Evolutionary conservation across 768 basidiomycete genomes (phyloP), one percentile per base, ranked within the genome.

Genomic region (Boletus edulis): DNA sequence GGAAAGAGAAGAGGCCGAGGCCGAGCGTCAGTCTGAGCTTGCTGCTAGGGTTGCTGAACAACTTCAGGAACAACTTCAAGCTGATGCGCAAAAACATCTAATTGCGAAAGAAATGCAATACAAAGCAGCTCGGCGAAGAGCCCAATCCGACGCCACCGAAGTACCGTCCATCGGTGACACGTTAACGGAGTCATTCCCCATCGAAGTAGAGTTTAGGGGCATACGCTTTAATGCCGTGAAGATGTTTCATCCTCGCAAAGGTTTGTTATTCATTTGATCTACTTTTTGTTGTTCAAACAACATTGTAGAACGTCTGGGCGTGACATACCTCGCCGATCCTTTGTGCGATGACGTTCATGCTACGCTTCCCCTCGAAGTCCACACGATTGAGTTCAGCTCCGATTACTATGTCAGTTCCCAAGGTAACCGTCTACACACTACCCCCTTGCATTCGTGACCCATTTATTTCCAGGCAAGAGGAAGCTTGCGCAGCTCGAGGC

Each of bases 301-400:
- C 13, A n/a, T 54, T 18, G 35, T 47, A 85, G 90, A 84, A 45
- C 78, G 76, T 41, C 72, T 91, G 31, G 89, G 87, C 2, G 83
- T 80, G 11, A 74, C 81, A 0, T 91, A 87, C 69, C 75, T 84
- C 51, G 90, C 88, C 0, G 89, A 91, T 56, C 90, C 91, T 9
- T 70, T 92, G 15, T 83, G 83, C 63, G 87, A 91, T 55, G 81
- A 86, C 57, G 73, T 81, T 15, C 73, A 79, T 54, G 73, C 73
- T n/a, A 77, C 78, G 3, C 69, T 83, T 15, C 82, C 85, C 24
- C 75, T 94, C 5, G 89, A 91, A 61, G 73, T 93, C 11, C 80
- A 85, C 61, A 72, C 83, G 6, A 76, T 90, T 22, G 77, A 77
- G 17, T 93, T 94, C 62, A 75, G 80, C 45, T 79, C 86, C 1